Base-by-base conservation (phyloP, 225 moss, liverwort and hornwort species). In the Pseudisothecium myosuroides region DNA sequence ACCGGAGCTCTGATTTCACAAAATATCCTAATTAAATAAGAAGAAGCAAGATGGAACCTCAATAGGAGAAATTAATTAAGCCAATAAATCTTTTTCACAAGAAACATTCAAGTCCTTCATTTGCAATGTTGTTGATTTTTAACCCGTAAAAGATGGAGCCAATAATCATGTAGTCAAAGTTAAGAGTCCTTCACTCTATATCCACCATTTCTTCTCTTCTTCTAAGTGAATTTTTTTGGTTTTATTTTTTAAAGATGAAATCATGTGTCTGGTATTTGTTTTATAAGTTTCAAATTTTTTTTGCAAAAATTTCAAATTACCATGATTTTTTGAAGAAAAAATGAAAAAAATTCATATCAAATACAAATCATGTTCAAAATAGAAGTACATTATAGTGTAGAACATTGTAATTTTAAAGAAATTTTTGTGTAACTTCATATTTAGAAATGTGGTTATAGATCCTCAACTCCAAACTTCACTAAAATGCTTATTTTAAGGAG, bases 21-120 rank as follows among this genome's bases (percentile, higher is more conserved):
- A 7, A 81, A 87, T 14, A 71, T 50, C 81, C 39, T 36, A 84
- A 77, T 61, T 56, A 17, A n/a, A 41, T 32, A 62, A 20, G 28
- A 39, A 73, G 66, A 52, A 77, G 65, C 54, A 85, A 77, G 32
- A 64, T 54, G 11, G 32, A 83, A 94, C 94, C 93, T 92, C 83
- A 84, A 90, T 93, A 96, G 16, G 96, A 97, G 73, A 98, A 41
- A 13, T 71, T 24, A 93, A 59, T 92, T 93, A 81, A 97, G 94
- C 92, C 94, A 96, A 37, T 87, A 87, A 54, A 97, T 93, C 22
- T 94, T 91, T 61, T 93, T 92, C 28, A 94, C 59, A 54, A 92
- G 92, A 64, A 97, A 77, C 32, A 90, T 61, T 97, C 93, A 32
- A 94, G 90, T 76, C 93, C 95, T 89, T 96, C 93, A 62, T 91